A percentile compares a stretch with the other conserved stretches of the same genome.
Evolutionary conservation across 139 green algal genomes (phyloP).

Genomic region (Tetradesmus obliquus): DNA sequence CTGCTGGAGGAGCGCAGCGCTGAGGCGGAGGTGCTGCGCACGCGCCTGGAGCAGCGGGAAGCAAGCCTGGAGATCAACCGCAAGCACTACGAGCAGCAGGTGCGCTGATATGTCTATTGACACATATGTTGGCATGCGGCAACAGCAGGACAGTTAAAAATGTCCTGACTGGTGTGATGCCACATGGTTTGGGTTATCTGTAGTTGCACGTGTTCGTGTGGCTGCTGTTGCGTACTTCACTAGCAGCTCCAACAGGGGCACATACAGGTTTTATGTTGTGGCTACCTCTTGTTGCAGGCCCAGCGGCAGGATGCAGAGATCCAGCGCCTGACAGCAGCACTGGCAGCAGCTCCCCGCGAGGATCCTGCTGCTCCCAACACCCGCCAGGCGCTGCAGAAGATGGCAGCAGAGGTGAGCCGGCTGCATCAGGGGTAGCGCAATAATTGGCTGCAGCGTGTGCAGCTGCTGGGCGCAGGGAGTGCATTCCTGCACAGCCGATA

Average conservation of each 20-base stretch:
- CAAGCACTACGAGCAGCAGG: slow-evolving; percentile 58
- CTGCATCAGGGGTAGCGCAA: no score
- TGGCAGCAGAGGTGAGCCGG: slow-evolving; percentile 9
- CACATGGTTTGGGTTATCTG: not conserved
- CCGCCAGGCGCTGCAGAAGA: slow-evolving; percentile 13
- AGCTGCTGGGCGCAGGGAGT: not conserved
- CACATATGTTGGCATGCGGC: not conserved
- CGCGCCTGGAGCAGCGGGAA: slow-evolving; percentile 62
- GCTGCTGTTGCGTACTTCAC: not conserved
- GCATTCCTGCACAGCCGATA: no score
- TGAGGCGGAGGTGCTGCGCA: slow-evolving; percentile 56
- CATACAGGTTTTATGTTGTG: not conserved
- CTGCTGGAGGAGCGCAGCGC: slow-evolving; percentile 55
- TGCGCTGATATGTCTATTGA: not conserved
- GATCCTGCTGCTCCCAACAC: slow-evolving; percentile 10
- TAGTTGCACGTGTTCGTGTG: not conserved
- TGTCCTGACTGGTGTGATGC: not conserved
- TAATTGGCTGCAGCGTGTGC: not conserved
- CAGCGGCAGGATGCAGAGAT: slow-evolving; percentile 44
- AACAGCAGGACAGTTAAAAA: not conserved
- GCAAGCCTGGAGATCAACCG: slow-evolving; percentile 56
- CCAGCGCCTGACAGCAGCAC: slow-evolving; percentile 4
- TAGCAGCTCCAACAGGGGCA: not conserved
- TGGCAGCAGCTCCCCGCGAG: slow-evolving; percentile 40
- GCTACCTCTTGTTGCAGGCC: not conserved